Evolutionary conservation across 192 early-diverging fungal species (phyloP).

Genomic region (Glomus cerebriforme): DNA sequence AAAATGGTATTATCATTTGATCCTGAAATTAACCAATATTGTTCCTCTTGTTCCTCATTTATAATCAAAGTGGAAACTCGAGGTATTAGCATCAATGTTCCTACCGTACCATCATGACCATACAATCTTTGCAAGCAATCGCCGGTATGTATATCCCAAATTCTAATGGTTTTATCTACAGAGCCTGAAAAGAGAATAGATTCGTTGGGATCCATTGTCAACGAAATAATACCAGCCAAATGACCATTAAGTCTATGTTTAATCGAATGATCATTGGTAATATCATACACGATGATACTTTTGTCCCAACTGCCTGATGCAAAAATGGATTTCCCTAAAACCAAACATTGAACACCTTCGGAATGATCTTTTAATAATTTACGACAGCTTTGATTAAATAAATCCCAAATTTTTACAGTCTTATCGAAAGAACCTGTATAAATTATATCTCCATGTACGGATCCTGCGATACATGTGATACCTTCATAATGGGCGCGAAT

Average conservation of each 20-base stretch:
- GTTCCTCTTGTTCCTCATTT: not conserved
- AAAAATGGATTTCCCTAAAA: not conserved
- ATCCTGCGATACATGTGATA: conserved; percentile 15
- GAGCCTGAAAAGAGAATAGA: conserved; percentile 13
- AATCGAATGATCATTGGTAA: not conserved
- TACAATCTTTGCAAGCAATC: not conserved
- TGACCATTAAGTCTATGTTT: conserved; percentile 9
- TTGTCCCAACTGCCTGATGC: conserved; percentile 24
- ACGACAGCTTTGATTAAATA: not conserved
- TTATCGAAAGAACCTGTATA: conserved; percentile 21
- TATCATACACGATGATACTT: conserved; percentile 8
- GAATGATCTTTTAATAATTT: not conserved
- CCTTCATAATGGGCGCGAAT: not conserved
- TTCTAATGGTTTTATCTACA: conserved; percentile 17
- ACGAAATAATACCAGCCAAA: conserved; percentile 14
- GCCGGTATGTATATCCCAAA: conserved; percentile 10
- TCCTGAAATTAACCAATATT: conserved; percentile 14
- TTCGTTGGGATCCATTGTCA: conserved; percentile 6
- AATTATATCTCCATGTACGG: not conserved
- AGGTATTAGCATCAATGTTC: conserved; percentile 8
- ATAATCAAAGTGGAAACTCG: not conserved
- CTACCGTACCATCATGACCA: conserved; percentile 18
- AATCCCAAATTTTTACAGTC: conserved; percentile 16
- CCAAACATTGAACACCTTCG: conserved; percentile 12
- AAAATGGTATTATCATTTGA: conserved; percentile 15